These are phyloP conservation scores for Globisporangium orthogonon DNA, from an alignment of 352 stramenopile genomes.

Conservation along the genomic window DNA sequence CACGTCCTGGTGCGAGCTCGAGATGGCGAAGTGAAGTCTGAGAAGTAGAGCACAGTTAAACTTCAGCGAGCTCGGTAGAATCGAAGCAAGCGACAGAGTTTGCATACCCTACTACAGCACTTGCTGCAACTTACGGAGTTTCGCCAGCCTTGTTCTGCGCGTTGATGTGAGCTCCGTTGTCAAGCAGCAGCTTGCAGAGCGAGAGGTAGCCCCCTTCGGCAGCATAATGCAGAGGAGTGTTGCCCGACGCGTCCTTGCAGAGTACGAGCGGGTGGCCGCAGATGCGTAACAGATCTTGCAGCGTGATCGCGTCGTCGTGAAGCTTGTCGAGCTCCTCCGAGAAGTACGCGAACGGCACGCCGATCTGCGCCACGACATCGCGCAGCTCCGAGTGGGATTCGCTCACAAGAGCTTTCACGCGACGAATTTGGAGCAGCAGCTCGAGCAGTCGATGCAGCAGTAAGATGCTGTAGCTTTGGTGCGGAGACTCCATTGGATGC, in stretches of 20 bases:
- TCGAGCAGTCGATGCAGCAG: conserved; percentile 40
- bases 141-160: conserved; percentile 73
- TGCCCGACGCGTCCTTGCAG: conserved; percentile 51
- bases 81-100: background rate
- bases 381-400: conserved; percentile 53
- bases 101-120: background rate
- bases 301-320: conserved; percentile 36
- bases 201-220: conserved; percentile 68
- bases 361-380: conserved; percentile 40
- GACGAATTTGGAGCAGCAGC: conserved; percentile 41
- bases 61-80: too few species aligned
- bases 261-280: conserved; percentile 67
- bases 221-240: conserved; percentile 73
- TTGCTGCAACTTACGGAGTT: conserved; percentile 46
- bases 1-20: conserved; percentile 65
- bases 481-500: conserved; percentile 52
- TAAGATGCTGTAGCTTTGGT: conserved; percentile 60
- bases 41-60: background rate
- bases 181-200: conserved; percentile 53
- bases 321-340: conserved; percentile 62
- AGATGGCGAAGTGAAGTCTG: conserved; percentile 78
- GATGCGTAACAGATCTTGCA: conserved; percentile 63
- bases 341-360: conserved; percentile 55
- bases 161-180: conserved; percentile 68
- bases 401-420: conserved; percentile 44